Base-by-base conservation (phyloP, 169 alveolate species). In the Plasmodium yoelii region DNA sequence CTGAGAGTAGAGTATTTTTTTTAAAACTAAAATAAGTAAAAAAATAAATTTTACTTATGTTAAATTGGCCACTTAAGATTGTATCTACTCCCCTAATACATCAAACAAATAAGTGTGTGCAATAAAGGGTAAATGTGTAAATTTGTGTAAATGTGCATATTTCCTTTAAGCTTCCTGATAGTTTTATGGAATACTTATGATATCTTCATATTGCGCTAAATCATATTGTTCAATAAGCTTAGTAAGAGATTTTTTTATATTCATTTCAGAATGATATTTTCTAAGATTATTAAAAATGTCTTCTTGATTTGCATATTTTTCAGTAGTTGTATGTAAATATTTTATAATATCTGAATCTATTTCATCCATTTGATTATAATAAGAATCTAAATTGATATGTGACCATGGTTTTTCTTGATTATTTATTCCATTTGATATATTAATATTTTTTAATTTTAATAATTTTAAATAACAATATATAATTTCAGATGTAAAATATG, bases 341-440 rank as follows among this genome's bases (percentile, higher is more conserved):
- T 82, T 82, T 24, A 82, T 67, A 51, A 82, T 82, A 47, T 82
- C 90, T 42, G 64, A 55, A 28, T 82, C 90, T 10, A 65, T 65
- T 9, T 65, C 82, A 56, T 82, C 90, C n/a, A 82, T 28, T 18
- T 67, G 64, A 12, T 82, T 67, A 28, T 82, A 82, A 47, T 82
- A 82, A 2, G 90, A 39, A 61, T 82, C 84, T 53, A 82, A n/a
- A 7, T 68, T 67, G 7, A 82, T 70, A 49, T 82, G 90, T 5
- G 90, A 82, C 90, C 90, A 82, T 46, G 90, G 90, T 15, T 82
- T 82, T 12, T 82, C 82, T 22, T 82, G 84, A 39, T 82, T 82
- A 19, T 51, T 82, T 7, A 55, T 47, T 22, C 90, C 90, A 53
- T 82, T 82, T 28, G 90, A 53, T 0, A 82, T n/a, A 28, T 68